A percentile compares a stretch with the other conserved stretches of the same genome.
These are phyloP conservation scores for Solanum medicagineum DNA, from an alignment of 257 asterid species.

Conservation along the genomic window DNA sequence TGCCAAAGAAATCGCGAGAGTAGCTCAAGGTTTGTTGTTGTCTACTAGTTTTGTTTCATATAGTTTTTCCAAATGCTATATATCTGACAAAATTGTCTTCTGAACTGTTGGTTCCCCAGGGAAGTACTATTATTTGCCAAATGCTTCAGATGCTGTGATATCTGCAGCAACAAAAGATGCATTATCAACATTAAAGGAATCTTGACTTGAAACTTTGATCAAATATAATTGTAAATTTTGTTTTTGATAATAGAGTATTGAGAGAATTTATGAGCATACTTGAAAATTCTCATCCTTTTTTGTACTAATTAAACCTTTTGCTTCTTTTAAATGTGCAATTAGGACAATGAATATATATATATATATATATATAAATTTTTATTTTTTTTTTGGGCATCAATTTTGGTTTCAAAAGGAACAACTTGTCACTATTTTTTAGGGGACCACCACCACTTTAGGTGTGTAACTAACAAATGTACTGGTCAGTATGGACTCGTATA, in stretches of 20 bases:
- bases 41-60: not conserved
- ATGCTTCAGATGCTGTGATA: slow-evolving; percentile 94
- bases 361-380: too few species aligned
- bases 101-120: slow-evolving; percentile 31
- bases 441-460: not conserved
- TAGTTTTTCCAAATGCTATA: not conserved
- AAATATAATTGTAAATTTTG: not conserved
- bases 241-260: not conserved
- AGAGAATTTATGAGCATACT: not conserved
- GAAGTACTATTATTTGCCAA: slow-evolving; percentile 89
- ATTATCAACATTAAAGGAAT: slow-evolving; percentile 60
- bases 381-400: not conserved
- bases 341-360: not conserved
- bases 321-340: not conserved
- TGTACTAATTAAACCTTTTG: not conserved
- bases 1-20: slow-evolving; percentile 94
- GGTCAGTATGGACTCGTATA: not conserved
- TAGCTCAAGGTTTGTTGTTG: slow-evolving; percentile 64
- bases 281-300: not conserved
- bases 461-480: not conserved
- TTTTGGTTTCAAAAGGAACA: not conserved
- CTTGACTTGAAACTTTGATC: slow-evolving; percentile 13
- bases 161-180: slow-evolving; percentile 94
- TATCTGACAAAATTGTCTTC: not conserved
- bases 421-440: not conserved